Percentiles rank a stretch among this genome's conserved stretches.
These are phyloP conservation scores for Plasmodiophora brassicae DNA, from an alignment of 208 protist species.

Conservation along the genomic window DNA sequence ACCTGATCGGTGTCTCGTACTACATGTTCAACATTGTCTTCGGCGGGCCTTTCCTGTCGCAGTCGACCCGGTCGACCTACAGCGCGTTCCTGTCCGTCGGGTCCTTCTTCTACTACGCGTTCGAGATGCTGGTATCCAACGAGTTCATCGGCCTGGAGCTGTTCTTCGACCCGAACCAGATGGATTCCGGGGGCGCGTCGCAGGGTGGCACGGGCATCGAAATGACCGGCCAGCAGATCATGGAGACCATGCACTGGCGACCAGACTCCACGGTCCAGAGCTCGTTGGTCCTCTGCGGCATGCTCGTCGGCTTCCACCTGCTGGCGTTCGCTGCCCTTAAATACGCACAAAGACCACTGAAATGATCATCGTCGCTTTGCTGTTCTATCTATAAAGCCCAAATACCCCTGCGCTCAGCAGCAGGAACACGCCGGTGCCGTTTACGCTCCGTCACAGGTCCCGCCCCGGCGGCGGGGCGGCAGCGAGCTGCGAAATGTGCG, in stretches of 20 bases:
- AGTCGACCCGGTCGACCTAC: not conserved
- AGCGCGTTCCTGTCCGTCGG: not conserved
- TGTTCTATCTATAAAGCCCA: too few relatives aligned
- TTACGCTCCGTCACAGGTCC: too few relatives aligned
- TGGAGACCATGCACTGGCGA: not conserved
- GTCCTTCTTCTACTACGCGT: constrained; percentile 20
- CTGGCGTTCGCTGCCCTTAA: not conserved
- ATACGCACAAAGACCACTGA: too few relatives aligned
- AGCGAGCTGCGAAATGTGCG: too few relatives aligned
- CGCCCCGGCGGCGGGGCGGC: too few relatives aligned
- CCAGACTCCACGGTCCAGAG: not conserved
- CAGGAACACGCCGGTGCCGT: too few relatives aligned
- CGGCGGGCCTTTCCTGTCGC: not conserved
- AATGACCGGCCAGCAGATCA: not conserved
- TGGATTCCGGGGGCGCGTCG: not conserved
- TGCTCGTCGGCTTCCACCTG: not conserved
- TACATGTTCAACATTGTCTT: constrained; percentile 30
- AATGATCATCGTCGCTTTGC: too few relatives aligned
- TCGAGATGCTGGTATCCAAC: not conserved
- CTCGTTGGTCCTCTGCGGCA: not conserved
- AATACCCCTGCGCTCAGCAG: too few relatives aligned
- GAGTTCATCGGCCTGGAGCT: not conserved
- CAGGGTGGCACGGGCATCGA: not conserved
- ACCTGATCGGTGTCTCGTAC: constrained; percentile 24
- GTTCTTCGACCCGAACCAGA: not conserved